Evolutionary conservation across 768 basidiomycete genomes (phyloP).

Genomic region (Leucocoprinus sp.): DNA sequence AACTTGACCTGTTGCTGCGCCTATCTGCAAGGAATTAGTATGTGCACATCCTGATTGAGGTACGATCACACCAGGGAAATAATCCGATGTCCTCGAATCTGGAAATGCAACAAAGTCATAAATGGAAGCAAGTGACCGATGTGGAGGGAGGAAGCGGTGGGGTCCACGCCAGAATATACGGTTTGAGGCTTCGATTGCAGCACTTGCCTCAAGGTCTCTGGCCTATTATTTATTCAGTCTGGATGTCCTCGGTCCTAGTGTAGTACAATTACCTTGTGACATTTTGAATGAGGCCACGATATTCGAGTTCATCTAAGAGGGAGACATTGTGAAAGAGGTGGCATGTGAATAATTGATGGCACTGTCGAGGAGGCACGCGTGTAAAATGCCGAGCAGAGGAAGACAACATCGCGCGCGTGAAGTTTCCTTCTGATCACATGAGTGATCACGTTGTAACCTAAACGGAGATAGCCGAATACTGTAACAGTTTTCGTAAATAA

Average conservation of each 20-base stretch:
- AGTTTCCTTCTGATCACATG: background rate
- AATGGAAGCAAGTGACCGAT: conserved; percentile 91
- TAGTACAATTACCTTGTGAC: conserved; percentile 30
- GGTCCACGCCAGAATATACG: conserved; percentile 88
- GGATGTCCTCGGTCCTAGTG: background rate
- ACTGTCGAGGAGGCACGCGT: background rate
- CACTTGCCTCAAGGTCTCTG: conserved; percentile 29
- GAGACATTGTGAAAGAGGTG: conserved; percentile 10
- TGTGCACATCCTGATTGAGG: background rate
- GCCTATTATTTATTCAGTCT: conserved; percentile 22
- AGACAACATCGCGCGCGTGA: background rate
- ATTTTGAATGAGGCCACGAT: conserved; percentile 41
- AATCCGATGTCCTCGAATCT: conserved; percentile 70
- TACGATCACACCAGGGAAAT: conserved; percentile 70
- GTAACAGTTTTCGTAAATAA: conserved; percentile 38
- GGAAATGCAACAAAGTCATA: conserved; percentile 82
- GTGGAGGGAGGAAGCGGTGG: conserved; percentile 84
- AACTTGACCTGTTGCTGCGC: conserved; percentile 92
- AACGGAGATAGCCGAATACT: conserved; percentile 23
- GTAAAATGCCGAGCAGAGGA: background rate
- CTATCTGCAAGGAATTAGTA: conserved; percentile 52
- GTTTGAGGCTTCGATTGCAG: conserved; percentile 36
- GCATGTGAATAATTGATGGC: background rate
- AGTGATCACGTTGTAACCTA: background rate
- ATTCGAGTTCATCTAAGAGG: conserved; percentile 34